Evolutionary conservation across 208 protist genomes (phyloP).

Genomic region (Crithidia bombi): DNA sequence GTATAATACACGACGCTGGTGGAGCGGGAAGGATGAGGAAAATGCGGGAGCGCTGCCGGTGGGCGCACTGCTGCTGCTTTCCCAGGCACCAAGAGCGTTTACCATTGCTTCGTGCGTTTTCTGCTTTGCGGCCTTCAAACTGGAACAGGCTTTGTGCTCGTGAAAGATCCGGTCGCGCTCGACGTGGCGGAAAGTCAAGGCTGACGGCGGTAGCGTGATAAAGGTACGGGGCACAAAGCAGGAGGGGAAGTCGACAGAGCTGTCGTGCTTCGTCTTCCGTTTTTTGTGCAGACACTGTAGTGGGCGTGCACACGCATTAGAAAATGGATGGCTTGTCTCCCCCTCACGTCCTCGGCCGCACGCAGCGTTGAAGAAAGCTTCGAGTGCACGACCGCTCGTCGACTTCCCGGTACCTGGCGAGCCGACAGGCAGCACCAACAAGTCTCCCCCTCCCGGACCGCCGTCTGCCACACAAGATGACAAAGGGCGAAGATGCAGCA

Average conservation of each 20-base stretch:
- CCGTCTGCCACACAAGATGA: neutral
- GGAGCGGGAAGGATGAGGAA: neutral
- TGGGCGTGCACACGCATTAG: neutral
- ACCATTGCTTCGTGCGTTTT: constrained; percentile 34
- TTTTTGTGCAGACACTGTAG: neutral
- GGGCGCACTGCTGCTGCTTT: neutral
- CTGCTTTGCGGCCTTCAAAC: constrained; percentile 27
- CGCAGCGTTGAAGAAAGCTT: constrained; percentile 18
- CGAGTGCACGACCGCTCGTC: constrained; percentile 22
- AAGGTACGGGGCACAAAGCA: constrained; percentile 28
- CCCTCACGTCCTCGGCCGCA: neutral
- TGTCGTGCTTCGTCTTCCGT: neutral
- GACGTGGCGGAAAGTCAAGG: constrained; percentile 6
- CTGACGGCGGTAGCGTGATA: neutral
- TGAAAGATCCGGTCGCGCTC: constrained; percentile 46
- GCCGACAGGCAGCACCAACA: constrained; percentile 46
- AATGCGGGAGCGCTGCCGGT: neutral
- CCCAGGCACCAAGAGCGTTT: constrained; percentile 1
- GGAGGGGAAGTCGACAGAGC: neutral
- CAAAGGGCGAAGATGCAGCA: constrained; percentile 35
- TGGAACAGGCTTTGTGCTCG: neutral
- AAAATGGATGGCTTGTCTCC: neutral
- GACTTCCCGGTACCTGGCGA: constrained; percentile 37
- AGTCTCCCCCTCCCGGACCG: neutral
- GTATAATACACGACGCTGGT: constrained; percentile 30